These are phyloP conservation scores for Oropetium thomaeum DNA, from an alignment of 176 grass and related monocot species.

Conservation along the genomic window DNA sequence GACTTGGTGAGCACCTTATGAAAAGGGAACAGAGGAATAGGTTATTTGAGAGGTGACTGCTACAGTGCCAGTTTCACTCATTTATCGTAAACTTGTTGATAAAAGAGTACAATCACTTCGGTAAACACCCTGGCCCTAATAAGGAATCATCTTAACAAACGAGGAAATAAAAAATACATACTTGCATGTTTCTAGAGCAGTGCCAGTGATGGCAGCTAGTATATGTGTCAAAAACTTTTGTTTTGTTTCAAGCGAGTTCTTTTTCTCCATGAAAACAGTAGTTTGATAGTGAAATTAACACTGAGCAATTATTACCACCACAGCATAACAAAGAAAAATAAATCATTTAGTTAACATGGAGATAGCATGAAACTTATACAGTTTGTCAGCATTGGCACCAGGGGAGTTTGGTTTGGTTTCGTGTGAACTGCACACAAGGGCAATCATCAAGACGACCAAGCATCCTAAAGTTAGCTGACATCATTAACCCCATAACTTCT, in stretches of 20 bases:
- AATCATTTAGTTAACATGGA: neutral
- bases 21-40: neutral
- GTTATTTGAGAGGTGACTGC: neutral
- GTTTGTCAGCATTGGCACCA: neutral
- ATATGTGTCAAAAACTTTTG: neutral
- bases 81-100: neutral
- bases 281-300: neutral
- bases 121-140: neutral
- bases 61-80: neutral
- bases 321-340: neutral
- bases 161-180: neutral
- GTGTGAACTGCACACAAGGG: neutral
- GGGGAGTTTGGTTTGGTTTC: neutral
- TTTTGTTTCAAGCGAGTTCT: neutral
- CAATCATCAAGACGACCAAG: neutral
- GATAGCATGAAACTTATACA: neutral
- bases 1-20: neutral
- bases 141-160: too few species aligned
- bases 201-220: neutral
- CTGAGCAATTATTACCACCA: neutral
- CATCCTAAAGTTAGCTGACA: constrained; percentile 4
- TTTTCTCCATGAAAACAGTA: neutral
- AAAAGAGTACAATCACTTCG: too few species aligned
- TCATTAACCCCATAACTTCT: neutral
- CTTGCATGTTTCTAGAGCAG: neutral